phyloP scores from a whole-genome alignment of 2,329 filamentous ascomycete genomes.

The Rhexocercosporidium sp. region DNA sequence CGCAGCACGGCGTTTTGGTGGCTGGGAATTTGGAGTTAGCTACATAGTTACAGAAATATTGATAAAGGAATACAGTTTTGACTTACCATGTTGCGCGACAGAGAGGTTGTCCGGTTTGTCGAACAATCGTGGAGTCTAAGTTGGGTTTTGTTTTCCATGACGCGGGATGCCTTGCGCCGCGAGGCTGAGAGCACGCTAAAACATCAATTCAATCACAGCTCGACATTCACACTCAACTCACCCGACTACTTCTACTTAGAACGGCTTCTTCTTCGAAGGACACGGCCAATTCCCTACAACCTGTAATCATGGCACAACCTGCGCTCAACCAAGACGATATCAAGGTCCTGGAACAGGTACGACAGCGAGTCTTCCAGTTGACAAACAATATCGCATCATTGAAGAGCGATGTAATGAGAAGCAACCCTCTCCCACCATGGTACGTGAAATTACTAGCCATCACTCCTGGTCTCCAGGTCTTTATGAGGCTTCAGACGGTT shows the following conservation, averaged over 20 bases:
- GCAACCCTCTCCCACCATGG: slow-evolving; percentile 71
- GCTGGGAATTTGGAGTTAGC: slow-evolving; percentile 29
- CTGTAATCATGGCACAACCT: slow-evolving; percentile 32
- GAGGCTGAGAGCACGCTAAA: background rate
- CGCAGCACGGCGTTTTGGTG: slow-evolving; percentile 40
- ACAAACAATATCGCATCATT: slow-evolving; percentile 71
- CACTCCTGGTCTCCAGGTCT: background rate
- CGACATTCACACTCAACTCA: background rate
- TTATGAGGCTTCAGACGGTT: too few species aligned
- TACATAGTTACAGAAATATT: background rate
- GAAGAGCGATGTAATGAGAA: slow-evolving; percentile 62
- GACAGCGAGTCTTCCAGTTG: slow-evolving; percentile 71
- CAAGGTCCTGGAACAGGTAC: slow-evolving; percentile 73
- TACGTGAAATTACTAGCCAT: slow-evolving; percentile 45
- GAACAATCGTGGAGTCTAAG: background rate
- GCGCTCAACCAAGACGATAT: slow-evolving; percentile 55
- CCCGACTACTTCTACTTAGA: background rate
- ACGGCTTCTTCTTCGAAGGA: background rate
- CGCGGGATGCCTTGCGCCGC: slow-evolving; percentile 15
- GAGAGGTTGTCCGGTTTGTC: background rate
- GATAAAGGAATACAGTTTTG: background rate
- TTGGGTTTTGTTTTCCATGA: background rate
- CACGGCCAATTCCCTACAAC: background rate
- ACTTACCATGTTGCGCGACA: slow-evolving; percentile 14
- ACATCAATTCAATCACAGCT: background rate